Conservation (phyloP, 2,329 filamentous ascomycete genomes). For the Colletotrichum shisoi region DNA sequence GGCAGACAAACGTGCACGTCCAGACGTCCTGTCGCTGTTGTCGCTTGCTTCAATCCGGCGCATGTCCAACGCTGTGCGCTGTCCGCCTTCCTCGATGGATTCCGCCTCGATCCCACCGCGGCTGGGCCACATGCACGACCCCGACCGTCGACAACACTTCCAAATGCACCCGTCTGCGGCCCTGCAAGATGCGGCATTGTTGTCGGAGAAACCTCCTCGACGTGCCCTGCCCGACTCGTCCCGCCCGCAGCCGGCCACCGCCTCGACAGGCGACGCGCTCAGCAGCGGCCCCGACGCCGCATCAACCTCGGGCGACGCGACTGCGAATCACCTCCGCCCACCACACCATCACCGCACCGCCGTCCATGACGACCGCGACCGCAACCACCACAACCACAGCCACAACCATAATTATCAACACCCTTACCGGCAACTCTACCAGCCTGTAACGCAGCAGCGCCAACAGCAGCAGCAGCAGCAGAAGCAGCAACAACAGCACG, state of each 20-base stretch:
- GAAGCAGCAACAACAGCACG: background rate
- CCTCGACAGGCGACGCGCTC: constrained; percentile 31
- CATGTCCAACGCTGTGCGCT: constrained; percentile 25
- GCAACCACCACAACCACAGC: background rate
- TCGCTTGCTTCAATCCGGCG: constrained; percentile 19
- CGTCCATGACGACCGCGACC: constrained; percentile 1
- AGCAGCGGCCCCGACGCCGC: constrained; percentile 14
- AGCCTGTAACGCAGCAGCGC: background rate
- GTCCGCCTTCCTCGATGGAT: constrained; percentile 27
- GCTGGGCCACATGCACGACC: constrained; percentile 26
- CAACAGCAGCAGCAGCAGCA: background rate
- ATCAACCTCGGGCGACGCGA: constrained; percentile 35
- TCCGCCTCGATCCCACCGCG: constrained; percentile 36
- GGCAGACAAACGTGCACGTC: constrained; percentile 4
- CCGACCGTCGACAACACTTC: constrained; percentile 26
- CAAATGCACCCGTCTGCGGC: constrained; percentile 23
- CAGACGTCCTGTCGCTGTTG: background rate
- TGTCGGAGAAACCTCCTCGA: constrained; percentile 25
- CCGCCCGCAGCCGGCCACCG: constrained; percentile 4
- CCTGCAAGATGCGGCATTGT: constrained; percentile 15
- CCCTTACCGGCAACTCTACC: background rate
- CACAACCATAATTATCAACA: constrained; percentile 3
- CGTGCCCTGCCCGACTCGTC: constrained; percentile 15
- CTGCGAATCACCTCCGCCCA: constrained; percentile 30
- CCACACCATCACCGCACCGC: background rate